Evolutionary conservation across 2,329 filamentous ascomycete species (phyloP).

Genomic region (Chaetomium olivaceum): DNA sequence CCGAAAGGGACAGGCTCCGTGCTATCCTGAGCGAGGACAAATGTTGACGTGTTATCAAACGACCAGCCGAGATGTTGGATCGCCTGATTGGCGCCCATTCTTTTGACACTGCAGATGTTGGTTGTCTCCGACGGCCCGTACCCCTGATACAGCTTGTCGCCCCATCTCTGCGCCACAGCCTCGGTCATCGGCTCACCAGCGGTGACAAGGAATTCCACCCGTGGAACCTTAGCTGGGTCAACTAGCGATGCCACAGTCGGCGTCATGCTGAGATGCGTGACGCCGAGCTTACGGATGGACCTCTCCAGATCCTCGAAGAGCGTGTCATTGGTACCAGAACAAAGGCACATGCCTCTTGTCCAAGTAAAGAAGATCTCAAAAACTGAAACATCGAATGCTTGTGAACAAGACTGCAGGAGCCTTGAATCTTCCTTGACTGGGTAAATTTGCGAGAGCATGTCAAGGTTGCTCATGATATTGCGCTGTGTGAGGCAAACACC

Average conservation of each 20-base stretch:
- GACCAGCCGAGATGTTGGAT: constrained; percentile 76
- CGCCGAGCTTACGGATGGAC: constrained; percentile 60
- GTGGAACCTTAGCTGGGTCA: constrained; percentile 65
- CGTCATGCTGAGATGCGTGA: constrained; percentile 83
- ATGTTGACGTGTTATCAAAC: constrained; percentile 73
- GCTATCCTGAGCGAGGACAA: constrained; percentile 55
- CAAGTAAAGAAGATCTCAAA: constrained; percentile 90
- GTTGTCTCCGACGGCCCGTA: constrained; percentile 87
- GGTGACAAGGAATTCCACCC: constrained; percentile 74
- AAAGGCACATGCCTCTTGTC: constrained; percentile 75
- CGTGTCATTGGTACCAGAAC: constrained; percentile 70
- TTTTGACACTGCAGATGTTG: constrained; percentile 79
- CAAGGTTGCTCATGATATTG: constrained; percentile 76
- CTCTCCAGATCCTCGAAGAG: constrained; percentile 72
- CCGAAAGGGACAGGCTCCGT: constrained; percentile 64
- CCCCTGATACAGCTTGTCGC: constrained; percentile 69
- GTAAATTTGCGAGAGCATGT: constrained; percentile 65
- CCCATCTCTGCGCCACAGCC: constrained; percentile 70
- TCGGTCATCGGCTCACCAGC: constrained; percentile 79
- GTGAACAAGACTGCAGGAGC: constrained; percentile 80
- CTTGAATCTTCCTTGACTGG: constrained; percentile 55
- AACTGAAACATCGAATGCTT: constrained; percentile 83
- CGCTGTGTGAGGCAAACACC: constrained; percentile 75
- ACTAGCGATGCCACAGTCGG: constrained; percentile 81
- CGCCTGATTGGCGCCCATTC: constrained; percentile 57